Percentiles rank a stretch among this genome's conserved stretches.
These are phyloP conservation scores for Cotoneaster glaucophyllus DNA, from an alignment of 306 rosid species.

Conservation along the genomic window DNA sequence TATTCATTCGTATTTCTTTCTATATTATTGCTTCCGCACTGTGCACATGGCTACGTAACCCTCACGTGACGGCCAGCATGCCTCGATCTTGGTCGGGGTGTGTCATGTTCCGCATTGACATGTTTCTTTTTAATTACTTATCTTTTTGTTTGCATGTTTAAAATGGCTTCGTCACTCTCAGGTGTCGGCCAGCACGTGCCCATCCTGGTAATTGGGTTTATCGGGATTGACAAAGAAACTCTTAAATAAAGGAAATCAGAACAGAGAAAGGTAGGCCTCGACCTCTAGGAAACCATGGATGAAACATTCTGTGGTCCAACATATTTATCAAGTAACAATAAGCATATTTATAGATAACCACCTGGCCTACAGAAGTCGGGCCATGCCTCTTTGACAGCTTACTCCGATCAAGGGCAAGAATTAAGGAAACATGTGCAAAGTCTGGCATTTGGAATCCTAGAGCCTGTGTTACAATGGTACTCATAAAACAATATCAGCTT, in stretches of 20 bases:
- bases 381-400: constrained; percentile 97
- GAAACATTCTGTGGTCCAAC: not conserved
- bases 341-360: not conserved
- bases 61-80: too few relatives aligned
- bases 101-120: too few relatives aligned
- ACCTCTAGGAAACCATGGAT: not conserved
- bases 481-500: not conserved
- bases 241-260: not conserved
- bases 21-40: too few relatives aligned
- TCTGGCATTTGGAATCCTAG: constrained; percentile 10
- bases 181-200: too few relatives aligned
- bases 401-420: constrained; percentile 94
- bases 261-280: not conserved
- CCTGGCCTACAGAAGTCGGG: constrained; percentile 70
- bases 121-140: too few relatives aligned
- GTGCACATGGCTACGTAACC: too few relatives aligned
- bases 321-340: not conserved
- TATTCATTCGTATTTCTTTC: too few relatives aligned
- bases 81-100: too few relatives aligned
- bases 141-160: too few relatives aligned
- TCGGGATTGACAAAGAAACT: not conserved
- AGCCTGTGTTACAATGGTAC: not conserved
- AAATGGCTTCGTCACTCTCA: too few relatives aligned
- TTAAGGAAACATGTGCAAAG: constrained; percentile 77
- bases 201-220: too few relatives aligned